Conservation (phyloP, 306 rosid species). For the Medicago lupulina region DNA sequence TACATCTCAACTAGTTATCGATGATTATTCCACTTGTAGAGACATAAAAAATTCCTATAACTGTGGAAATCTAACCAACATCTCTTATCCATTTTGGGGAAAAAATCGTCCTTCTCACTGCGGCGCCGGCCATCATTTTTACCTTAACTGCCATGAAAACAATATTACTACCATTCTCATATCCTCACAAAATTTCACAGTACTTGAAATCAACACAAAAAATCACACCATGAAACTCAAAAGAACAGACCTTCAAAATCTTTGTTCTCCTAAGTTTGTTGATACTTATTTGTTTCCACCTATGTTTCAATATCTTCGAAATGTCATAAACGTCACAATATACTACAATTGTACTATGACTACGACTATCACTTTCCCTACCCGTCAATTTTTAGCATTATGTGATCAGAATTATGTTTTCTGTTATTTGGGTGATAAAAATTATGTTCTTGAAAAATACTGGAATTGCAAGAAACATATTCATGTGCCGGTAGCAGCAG, state of each 20-base stretch:
- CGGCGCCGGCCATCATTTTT: constrained; percentile 10
- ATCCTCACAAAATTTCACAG: background rate
- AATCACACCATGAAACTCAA: constrained; percentile 2
- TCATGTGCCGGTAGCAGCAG: background rate
- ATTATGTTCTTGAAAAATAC: background rate
- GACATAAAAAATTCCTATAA: background rate
- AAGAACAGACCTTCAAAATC: background rate
- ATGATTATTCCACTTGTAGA: background rate
- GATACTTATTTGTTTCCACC: background rate
- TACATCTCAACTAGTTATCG: background rate
- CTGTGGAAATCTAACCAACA: constrained; percentile 34
- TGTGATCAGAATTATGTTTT: too few relatives aligned
- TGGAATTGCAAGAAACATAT: background rate
- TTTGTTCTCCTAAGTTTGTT: background rate
- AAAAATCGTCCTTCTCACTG: background rate
- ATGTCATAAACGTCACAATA: constrained; percentile 30
- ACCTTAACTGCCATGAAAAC: background rate
- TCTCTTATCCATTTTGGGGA: constrained; percentile 55
- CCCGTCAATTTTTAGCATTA: too few relatives aligned
- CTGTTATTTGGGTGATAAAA: background rate
- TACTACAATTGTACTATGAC: constrained; percentile 29
- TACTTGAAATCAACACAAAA: background rate
- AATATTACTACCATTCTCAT: background rate
- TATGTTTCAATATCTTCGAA: background rate
- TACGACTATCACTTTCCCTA: rapidly evolving